Evolutionary conservation across 108 stramenopile genomes (phyloP), one percentile per base, ranked within the genome.

Genomic region (Stephanodiscus minutulus): DNA sequence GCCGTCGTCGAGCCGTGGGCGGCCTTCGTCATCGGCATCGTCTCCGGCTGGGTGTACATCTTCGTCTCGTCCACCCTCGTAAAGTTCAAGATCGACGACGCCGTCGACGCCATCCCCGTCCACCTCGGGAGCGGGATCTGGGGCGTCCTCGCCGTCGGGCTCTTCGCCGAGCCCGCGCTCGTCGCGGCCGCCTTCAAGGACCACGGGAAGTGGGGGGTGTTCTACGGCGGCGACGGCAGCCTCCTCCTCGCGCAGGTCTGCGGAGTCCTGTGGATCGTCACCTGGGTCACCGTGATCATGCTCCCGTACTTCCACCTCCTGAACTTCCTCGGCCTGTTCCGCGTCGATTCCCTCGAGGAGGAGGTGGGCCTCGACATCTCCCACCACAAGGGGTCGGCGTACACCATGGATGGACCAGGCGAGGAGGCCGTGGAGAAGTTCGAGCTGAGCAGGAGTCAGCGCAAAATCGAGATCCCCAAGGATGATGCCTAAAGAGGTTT

Each of bases 71-170:
- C 47, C 25, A 86, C 92, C 7, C 77, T 98, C 7, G 67, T 91
- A 47, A 79, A 72, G 73, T 59, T 96, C 20, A 83, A 86, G 49
- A 82, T 98, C 64, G 96, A 98, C 72, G 96, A 98, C 73, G 91
- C 95, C 27, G 95, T 98, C 17, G 92, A 96, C 67, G 96, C 89
- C 12, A 87, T 95, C 33, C 94, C 96, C n/a, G 96, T 97, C 12
- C 96, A 98, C 74, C 81, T 95, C 67, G 79, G 88, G 27, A 83
- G 82, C 64, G 97, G 96, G 0, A 72, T 88, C 10, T 97, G 96
- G 96, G 96, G 96, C 22, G 31, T 84, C 61, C 67, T 98, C 33
- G 88, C 91, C 7, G 82, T 90, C 21, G 95, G 90, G 7, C 60
- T 98, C 21, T 94, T 98, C 41, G 90, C 94, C 15, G 86, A 79